A percentile compares a stretch with the other conserved stretches of the same genome.
These are phyloP conservation scores for Phytopythium cucurbitacearum DNA, from an alignment of 352 stramenopile species.

Conservation along the genomic window DNA sequence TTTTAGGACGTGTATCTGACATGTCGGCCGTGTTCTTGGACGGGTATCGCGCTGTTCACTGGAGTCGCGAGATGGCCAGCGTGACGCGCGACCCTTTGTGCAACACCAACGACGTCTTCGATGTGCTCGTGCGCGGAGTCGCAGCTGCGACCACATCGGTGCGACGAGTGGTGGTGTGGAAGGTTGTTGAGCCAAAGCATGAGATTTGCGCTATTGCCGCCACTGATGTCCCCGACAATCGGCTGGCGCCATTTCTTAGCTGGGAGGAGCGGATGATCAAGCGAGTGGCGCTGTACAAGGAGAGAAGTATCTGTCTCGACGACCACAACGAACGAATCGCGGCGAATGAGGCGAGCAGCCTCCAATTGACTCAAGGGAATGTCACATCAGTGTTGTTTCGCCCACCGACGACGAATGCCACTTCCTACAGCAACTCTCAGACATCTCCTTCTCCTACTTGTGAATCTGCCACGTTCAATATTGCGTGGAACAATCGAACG, in stretches of 20 bases:
- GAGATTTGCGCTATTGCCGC: slow-evolving; percentile 48
- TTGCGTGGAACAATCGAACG: slow-evolving; percentile 49
- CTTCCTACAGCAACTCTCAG: background rate
- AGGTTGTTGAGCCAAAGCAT: slow-evolving; percentile 22
- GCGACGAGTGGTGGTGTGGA: slow-evolving; percentile 52
- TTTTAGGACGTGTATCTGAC: slow-evolving; percentile 39
- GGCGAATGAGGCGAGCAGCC: background rate
- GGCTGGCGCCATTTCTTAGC: slow-evolving; percentile 50
- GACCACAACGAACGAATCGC: background rate
- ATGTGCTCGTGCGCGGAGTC: slow-evolving; percentile 27
- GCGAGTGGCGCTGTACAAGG: slow-evolving; percentile 54
- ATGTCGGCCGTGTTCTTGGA: slow-evolving; percentile 38
- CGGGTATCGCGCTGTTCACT: slow-evolving; percentile 46
- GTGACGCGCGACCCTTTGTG: slow-evolving; percentile 29
- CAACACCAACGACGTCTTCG: slow-evolving; percentile 53
- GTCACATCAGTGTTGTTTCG: slow-evolving; percentile 17
- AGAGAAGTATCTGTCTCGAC: slow-evolving; percentile 10
- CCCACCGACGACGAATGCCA: background rate
- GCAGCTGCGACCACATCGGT: slow-evolving; percentile 25
- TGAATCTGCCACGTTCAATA: slow-evolving; percentile 38
- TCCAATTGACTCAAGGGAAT: slow-evolving; percentile 27
- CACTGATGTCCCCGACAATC: slow-evolving; percentile 54
- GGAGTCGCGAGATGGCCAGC: slow-evolving; percentile 40
- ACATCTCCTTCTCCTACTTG: slow-evolving; percentile 11
- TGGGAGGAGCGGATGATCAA: slow-evolving; percentile 58